A percentile compares a stretch with the other conserved stretches of the same genome.
Conservation (phyloP, 306 rosid species). For the Ceratonia siliqua region DNA sequence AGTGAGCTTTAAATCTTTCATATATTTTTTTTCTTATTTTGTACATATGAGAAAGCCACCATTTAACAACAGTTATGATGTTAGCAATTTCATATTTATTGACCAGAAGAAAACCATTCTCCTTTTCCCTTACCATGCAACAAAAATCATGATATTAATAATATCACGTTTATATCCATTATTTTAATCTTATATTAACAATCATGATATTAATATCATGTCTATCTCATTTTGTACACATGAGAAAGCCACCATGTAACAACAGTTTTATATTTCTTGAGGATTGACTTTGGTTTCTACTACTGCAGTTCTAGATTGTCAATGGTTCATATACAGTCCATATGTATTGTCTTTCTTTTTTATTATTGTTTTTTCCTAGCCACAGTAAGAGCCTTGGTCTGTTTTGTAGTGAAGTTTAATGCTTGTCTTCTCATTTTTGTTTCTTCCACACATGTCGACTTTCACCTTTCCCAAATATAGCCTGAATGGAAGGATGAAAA, state of each 20-base stretch:
- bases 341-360: slow-evolving; percentile 11
- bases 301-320: slow-evolving; percentile 32
- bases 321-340: slow-evolving; percentile 30
- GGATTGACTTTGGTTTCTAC: neutral
- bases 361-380: slow-evolving; percentile 34
- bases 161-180: neutral
- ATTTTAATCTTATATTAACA: slow-evolving; percentile 11
- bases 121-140: neutral
- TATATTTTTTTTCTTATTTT: neutral
- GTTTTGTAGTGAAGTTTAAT: neutral
- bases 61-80: neutral
- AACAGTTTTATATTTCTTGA: slow-evolving; percentile 9
- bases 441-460: slow-evolving; percentile 31
- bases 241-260: slow-evolving; percentile 13
- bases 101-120: neutral
- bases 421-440: slow-evolving; percentile 35
- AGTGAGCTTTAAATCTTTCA: neutral
- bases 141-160: slow-evolving; percentile 7
- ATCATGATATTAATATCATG: slow-evolving; percentile 9
- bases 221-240: neutral
- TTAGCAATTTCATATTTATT: neutral
- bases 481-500: slow-evolving; percentile 43
- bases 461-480: slow-evolving; percentile 40
- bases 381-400: slow-evolving; percentile 29
- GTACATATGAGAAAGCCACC: neutral